Evolutionary conservation across 2,329 filamentous ascomycete species (phyloP), one percentile per base, ranked within the genome.

Genomic region (Emmonsiellopsis sp.): DNA sequence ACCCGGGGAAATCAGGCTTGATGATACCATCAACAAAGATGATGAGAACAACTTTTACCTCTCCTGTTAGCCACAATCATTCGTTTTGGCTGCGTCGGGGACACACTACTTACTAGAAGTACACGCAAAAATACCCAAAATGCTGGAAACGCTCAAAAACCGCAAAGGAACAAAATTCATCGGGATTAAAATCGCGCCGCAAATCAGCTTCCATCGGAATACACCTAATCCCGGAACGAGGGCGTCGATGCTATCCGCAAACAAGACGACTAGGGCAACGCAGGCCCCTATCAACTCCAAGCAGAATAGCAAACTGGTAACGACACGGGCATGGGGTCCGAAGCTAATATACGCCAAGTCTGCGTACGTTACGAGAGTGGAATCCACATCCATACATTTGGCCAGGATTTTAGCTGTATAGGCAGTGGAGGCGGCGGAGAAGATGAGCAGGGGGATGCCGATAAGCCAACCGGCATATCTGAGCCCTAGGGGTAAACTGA

Each of bases 271-370:
- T 3, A 95, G 77, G 2, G 92, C 92, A 33, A 97, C 91, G 64
- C 88, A 94, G 21, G 90, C 88, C 6, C 87, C 91, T 34, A 95
- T 71, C 31, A 97, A 78, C 69, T 97, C 92, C 43, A 97, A 68
- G 9, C 85, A 90, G 71, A 97, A 97, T 13, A 97, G 76, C 0
- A 94, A 75, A 57, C 89, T 94, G 6, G 88, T 92, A 33, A 86
- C 80, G 36, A 95, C 75, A 37, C 92, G 85, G 37, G 90, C 92
- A 54, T 81, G 84, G 13, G 84, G 81, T 7, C 92, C 92, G 68
- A 94, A 96, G 17, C 89, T 91, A 60, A 95, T 85, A 64, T 86
- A 96, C 2, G 92, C 93, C 47, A 97, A 76, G 65, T 97, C 92
- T 36, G 91, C 93, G 69, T 96, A 97, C 2, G 92, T 96, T 62